Evolutionary conservation across 177 flowering plant species (phyloP), one percentile per base, ranked within the genome.

Genomic region (Telopea speciosissima): DNA sequence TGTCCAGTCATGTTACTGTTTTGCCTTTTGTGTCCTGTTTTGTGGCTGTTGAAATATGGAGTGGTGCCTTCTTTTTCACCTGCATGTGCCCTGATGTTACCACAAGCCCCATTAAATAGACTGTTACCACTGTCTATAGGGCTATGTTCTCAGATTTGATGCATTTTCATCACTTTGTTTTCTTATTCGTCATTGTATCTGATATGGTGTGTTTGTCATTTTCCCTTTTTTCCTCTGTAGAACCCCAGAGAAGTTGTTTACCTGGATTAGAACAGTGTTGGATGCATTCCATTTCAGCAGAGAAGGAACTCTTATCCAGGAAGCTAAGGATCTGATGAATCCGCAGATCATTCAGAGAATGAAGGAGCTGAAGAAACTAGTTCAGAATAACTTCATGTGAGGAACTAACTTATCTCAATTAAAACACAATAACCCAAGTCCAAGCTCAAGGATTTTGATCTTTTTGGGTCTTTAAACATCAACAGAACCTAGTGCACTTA

Each of bases 261-360:
- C 81, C 1, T 82, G 81, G 88, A 85, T 90, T 73, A 77, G 74
- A 62, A 69, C 79, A 3, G 82, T 90, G 68, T 68, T 91, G 68
- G 84, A 87, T 74, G 94, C 95, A 62, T 91, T 83, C 77, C 74
- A 85, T 77, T 81, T 73, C 68, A 87, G 91, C 77, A 75, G 72
- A 67, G 86, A 84, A 79, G 90, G 86, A 54, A 86, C 84, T 42
- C 84, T 91, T 58, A 68, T 91, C 25, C 76, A 81, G 60, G 90
- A 91, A 74, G 95, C 89, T 3, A 87, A 83, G 78, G 93, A 88
- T 72, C 65, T 88, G 73, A 77, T 90, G 92, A 84, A 80, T 74
- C 91, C 93, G 24, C 75, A 76, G 71, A 71, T 84, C 70, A 85
- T 90, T 60, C 64, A 72, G 58, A 87, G 73, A 72, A 63, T 87